Conservation (phyloP, 2,329 filamentous ascomycete genomes). For the Cercospora zeae-maydis region DNA sequence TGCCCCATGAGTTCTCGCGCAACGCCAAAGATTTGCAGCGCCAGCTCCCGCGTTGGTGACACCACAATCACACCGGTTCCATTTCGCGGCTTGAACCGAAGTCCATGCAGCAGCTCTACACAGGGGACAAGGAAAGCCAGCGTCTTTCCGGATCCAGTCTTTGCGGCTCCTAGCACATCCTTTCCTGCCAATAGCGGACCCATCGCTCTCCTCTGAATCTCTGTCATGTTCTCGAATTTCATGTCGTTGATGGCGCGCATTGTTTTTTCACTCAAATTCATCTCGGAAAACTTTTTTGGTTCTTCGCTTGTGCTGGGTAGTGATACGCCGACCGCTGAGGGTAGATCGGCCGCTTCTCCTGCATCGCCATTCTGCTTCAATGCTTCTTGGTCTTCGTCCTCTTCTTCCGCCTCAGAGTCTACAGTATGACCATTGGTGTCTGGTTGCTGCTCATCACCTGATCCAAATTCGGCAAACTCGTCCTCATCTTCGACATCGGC, state of each 20-base stretch:
- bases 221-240: constrained; percentile 93
- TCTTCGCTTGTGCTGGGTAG: constrained; percentile 59
- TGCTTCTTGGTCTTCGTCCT: constrained; percentile 27
- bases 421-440: constrained; percentile 38
- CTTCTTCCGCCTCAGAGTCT: constrained; percentile 31
- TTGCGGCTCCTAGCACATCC: constrained; percentile 91
- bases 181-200: constrained; percentile 83
- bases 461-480: constrained; percentile 38
- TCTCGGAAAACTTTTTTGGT: constrained; percentile 70
- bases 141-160: constrained; percentile 95
- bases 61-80: constrained; percentile 88
- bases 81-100: constrained; percentile 93
- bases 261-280: constrained; percentile 83
- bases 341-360: constrained; percentile 47
- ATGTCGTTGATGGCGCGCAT: constrained; percentile 85
- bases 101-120: constrained; percentile 83
- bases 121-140: constrained; percentile 91
- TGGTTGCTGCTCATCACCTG: constrained; percentile 34
- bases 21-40: constrained; percentile 93
- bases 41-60: constrained; percentile 88
- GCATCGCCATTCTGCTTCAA: constrained; percentile 30
- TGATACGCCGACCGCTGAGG: constrained; percentile 54
- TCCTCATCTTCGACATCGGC: constrained; percentile 25
- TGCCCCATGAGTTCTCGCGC: constrained; percentile 87
- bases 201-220: constrained; percentile 84